phyloP scores from a whole-genome alignment of 106 monocot genomes.

The Triglochin maritima region DNA sequence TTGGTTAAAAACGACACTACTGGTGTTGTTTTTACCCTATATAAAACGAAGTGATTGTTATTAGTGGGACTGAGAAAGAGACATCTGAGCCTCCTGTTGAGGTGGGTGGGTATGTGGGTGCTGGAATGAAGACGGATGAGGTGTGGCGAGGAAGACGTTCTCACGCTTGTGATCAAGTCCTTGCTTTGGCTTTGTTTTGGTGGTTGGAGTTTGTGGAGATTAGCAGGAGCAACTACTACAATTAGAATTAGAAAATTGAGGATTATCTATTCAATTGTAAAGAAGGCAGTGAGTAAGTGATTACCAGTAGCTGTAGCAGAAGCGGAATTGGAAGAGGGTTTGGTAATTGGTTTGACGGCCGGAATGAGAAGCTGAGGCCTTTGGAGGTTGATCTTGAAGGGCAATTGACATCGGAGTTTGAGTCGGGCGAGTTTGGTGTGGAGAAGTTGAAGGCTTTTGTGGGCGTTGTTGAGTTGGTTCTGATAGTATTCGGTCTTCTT shows the following conservation, averaged over 20 bases:
- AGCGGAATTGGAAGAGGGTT: not conserved
- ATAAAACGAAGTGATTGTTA: not conserved
- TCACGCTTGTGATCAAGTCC: conserved; percentile 7
- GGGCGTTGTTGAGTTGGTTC: not conserved
- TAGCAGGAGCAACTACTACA: not conserved
- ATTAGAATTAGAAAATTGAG: too few relatives aligned
- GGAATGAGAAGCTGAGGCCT: conserved; percentile 5
- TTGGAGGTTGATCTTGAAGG: too few relatives aligned
- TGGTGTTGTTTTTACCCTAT: too few relatives aligned
- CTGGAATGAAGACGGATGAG: not conserved
- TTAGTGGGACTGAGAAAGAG: not conserved
- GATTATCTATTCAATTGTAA: too few relatives aligned
- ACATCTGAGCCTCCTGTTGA: conserved; percentile 12
- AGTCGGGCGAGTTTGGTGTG: not conserved
- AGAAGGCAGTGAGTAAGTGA: not conserved
- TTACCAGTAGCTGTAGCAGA: not conserved
- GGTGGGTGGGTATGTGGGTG: conserved; percentile 2
- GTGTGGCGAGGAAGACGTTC: conserved; percentile 2
- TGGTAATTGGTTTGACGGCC: conserved; percentile 1
- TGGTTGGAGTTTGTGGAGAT: not conserved
- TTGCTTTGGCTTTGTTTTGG: not conserved
- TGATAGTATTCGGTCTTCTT: not conserved
- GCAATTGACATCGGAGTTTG: not conserved
- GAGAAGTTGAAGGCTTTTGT: not conserved
- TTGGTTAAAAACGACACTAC: too few relatives aligned